Conservation (phyloP, 208 protist genomes). For the Borovskyia barvae region DNA sequence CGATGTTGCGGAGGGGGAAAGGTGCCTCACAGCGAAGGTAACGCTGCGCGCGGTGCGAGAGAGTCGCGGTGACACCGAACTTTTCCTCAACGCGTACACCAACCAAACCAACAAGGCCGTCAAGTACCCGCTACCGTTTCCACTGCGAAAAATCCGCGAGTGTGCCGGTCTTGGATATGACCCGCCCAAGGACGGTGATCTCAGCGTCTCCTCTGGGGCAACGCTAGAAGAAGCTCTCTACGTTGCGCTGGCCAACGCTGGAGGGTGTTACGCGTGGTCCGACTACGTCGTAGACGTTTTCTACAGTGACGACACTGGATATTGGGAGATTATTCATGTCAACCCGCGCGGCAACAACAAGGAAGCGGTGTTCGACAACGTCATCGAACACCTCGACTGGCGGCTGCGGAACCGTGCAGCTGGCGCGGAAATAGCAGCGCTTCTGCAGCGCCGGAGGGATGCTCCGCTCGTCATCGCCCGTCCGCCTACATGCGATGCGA, state of each 20-base stretch:
- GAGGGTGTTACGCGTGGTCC: constrained; percentile 79
- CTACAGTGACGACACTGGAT: constrained; percentile 52
- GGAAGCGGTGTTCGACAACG: constrained; percentile 58
- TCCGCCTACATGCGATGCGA: constrained; percentile 11
- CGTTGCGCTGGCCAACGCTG: constrained; percentile 74
- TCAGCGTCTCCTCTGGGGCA: neutral
- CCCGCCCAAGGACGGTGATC: neutral
- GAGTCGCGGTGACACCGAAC: constrained; percentile 20
- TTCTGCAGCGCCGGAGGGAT: constrained; percentile 14
- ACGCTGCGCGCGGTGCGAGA: constrained; percentile 47
- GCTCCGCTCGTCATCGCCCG: constrained; percentile 8
- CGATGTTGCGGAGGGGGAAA: constrained; percentile 14
- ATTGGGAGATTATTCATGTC: constrained; percentile 62
- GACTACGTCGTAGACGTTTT: constrained; percentile 72
- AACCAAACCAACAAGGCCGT: constrained; percentile 39
- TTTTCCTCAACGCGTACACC: constrained; percentile 49
- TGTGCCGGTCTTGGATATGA: constrained; percentile 49
- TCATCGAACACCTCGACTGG: constrained; percentile 61
- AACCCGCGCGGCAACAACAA: constrained; percentile 52
- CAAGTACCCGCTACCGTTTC: constrained; percentile 50
- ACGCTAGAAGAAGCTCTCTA: constrained; percentile 54
- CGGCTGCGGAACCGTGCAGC: constrained; percentile 29
- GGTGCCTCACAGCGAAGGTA: constrained; percentile 35
- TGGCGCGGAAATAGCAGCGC: constrained; percentile 3
- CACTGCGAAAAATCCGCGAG: constrained; percentile 60